Percentiles rank a stretch among this genome's conserved stretches.
Evolutionary conservation across 805 yeast species (phyloP).

Genomic region (Ogataea wickerhamii): DNA sequence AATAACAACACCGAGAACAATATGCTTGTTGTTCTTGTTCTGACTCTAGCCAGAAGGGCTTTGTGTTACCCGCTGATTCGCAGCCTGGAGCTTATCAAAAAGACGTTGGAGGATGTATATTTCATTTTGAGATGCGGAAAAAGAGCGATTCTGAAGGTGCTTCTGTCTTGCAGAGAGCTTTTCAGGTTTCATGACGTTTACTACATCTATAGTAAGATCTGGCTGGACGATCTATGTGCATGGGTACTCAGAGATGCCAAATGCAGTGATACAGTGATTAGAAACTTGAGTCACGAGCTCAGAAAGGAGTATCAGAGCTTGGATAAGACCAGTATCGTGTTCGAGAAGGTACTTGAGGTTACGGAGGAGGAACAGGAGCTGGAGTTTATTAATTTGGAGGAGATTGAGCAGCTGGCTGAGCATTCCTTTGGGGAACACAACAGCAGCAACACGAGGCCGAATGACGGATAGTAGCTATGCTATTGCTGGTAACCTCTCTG

Average conservation of each 20-base stretch:
- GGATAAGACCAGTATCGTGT: slow-evolving; percentile 46
- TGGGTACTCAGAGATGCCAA: slow-evolving; percentile 62
- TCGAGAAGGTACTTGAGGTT: slow-evolving; percentile 51
- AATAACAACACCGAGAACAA: slow-evolving; percentile 30
- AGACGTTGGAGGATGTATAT: slow-evolving; percentile 76
- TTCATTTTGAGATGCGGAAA: slow-evolving; percentile 65
- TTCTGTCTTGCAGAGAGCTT: slow-evolving; percentile 62
- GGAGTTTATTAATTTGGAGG: slow-evolving; percentile 45
- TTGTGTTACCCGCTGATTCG: slow-evolving; percentile 79
- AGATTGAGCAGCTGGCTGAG: slow-evolving; percentile 59
- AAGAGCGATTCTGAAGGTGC: slow-evolving; percentile 53
- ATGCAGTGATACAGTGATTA: slow-evolving; percentile 55
- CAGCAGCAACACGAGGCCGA: neutral
- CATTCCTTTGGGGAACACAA: slow-evolving; percentile 31
- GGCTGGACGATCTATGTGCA: slow-evolving; percentile 71
- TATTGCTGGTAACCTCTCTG: too few species aligned
- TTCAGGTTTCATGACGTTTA: slow-evolving; percentile 82
- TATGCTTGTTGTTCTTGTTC: slow-evolving; percentile 49
- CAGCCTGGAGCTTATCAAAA: slow-evolving; percentile 53
- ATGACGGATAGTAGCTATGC: too few species aligned
- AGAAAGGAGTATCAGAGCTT: slow-evolving; percentile 39
- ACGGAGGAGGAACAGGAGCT: slow-evolving; percentile 36
- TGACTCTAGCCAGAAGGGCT: slow-evolving; percentile 68
- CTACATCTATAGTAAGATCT: slow-evolving; percentile 74
- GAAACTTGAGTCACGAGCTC: slow-evolving; percentile 66